Evolutionary conservation across 1,284 basidiomycete genomes (phyloP).

Genomic region (Apiotrichum porosum): DNA sequence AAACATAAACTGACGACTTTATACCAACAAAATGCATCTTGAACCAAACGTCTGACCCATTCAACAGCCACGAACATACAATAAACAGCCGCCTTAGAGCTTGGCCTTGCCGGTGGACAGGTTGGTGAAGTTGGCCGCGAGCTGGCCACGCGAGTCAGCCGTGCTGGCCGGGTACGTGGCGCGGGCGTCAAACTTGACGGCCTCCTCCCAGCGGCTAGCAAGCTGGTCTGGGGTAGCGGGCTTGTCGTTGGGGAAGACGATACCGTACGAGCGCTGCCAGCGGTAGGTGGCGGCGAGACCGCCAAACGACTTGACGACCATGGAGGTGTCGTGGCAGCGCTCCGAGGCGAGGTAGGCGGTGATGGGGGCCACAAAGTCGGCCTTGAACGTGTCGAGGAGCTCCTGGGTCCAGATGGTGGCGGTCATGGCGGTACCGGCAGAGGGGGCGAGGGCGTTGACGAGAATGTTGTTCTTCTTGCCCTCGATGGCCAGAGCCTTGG

Average conservation of each 20-base stretch:
- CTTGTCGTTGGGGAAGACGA: constrained; percentile 62
- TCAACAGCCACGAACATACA: no score
- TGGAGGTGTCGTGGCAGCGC: constrained; percentile 67
- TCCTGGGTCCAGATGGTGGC: constrained; percentile 79
- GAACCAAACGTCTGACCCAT: no score
- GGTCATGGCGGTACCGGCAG: constrained; percentile 88
- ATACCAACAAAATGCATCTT: no score
- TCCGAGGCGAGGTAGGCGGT: constrained; percentile 87
- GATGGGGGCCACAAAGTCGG: constrained; percentile 87
- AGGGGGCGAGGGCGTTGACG: constrained; percentile 83
- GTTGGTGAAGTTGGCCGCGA: constrained; percentile 77
- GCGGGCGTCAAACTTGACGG: constrained; percentile 77
- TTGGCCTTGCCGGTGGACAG: constrained; percentile 32
- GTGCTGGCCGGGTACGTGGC: constrained; percentile 70
- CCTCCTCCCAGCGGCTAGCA: constrained; percentile 67
- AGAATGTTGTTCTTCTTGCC: constrained; percentile 86
- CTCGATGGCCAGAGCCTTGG: constrained; percentile 84
- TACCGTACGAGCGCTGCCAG: constrained; percentile 82
- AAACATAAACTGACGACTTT: no score
- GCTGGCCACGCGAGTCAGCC: constrained; percentile 67
- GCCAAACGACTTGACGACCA: constrained; percentile 81
- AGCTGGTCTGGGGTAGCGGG: constrained; percentile 73
- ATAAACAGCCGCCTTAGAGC: background rate
- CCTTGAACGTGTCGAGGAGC: constrained; percentile 75
- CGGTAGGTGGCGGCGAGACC: constrained; percentile 90